Conservation (phyloP, 2,329 filamentous ascomycete genomes). For the Penicillium verrucosum region DNA sequence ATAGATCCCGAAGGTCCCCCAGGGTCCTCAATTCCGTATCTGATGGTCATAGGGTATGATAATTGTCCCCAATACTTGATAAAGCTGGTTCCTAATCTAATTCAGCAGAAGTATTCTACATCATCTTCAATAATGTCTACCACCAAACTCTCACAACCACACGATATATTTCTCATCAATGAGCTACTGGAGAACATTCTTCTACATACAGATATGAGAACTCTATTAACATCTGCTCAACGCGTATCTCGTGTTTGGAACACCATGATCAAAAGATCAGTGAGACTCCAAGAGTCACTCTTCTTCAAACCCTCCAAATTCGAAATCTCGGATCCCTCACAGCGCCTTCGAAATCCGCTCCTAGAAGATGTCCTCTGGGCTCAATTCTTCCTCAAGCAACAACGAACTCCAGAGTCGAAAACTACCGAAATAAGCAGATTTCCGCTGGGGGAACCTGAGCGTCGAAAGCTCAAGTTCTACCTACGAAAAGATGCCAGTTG, state of each 20-base stretch:
- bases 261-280: neutral
- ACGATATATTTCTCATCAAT: constrained; percentile 5
- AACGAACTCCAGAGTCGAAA: neutral
- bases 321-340: neutral
- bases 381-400: constrained; percentile 9
- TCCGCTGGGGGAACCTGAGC: neutral
- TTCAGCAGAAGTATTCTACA: neutral
- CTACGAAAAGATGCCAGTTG: constrained; percentile 8
- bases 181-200: constrained; percentile 7
- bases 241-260: constrained; percentile 4
- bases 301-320: constrained; percentile 3
- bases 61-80: neutral
- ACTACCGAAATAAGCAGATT: constrained; percentile 2
- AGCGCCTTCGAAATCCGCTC: constrained; percentile 4
- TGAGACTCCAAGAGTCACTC: constrained; percentile 1
- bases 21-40: constrained; percentile 8
- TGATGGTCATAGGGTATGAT: constrained; percentile 5
- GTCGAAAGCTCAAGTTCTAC: neutral
- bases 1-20: constrained; percentile 3
- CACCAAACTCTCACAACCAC: neutral
- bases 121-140: neutral
- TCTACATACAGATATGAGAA: constrained; percentile 6
- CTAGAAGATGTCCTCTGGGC: constrained; percentile 9
- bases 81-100: neutral
- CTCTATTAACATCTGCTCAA: constrained; percentile 7